A percentile compares a stretch with the other conserved stretches of the same genome.
These are phyloP conservation scores for Sarocladiaceae sp. DNA, from an alignment of 2,329 filamentous ascomycete genomes.

Conservation along the genomic window DNA sequence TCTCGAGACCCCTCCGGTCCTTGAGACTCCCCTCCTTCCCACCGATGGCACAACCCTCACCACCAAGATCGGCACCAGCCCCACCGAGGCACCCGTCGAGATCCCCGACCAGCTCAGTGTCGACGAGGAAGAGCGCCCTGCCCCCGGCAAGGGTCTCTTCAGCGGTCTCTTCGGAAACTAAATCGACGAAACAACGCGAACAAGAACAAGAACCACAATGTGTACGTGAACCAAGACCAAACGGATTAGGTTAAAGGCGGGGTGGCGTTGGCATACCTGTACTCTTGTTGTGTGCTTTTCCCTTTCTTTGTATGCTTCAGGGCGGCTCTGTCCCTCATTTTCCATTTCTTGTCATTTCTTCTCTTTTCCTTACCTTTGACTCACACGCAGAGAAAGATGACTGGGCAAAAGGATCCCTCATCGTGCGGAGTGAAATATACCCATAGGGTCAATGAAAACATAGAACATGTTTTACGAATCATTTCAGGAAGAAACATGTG, in stretches of 20 bases:
- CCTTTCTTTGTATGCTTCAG: background rate
- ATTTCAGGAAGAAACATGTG: background rate
- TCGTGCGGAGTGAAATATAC: background rate
- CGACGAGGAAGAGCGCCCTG: background rate
- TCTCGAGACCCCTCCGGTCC: background rate
- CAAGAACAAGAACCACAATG: too few species aligned
- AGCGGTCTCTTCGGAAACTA: background rate
- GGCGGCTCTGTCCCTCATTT: background rate
- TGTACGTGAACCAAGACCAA: slow-evolving; percentile 7
- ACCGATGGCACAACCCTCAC: background rate
- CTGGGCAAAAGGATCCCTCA: slow-evolving; percentile 10
- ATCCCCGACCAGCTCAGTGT: background rate
- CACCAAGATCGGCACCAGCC: background rate
- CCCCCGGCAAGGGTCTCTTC: background rate
- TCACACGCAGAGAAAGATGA: background rate
- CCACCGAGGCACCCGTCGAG: background rate
- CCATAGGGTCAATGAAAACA: background rate
- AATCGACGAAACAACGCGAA: too few species aligned
- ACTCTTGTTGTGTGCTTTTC: background rate
- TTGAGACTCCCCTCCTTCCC: background rate
- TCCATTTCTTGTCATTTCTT: background rate
- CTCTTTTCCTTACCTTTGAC: background rate
- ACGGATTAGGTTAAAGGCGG: background rate
- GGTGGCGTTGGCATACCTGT: slow-evolving; percentile 7
- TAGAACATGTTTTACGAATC: slow-evolving; percentile 6